phyloP scores from a whole-genome alignment of 768 basidiomycete genomes.

The Russula virescens region DNA sequence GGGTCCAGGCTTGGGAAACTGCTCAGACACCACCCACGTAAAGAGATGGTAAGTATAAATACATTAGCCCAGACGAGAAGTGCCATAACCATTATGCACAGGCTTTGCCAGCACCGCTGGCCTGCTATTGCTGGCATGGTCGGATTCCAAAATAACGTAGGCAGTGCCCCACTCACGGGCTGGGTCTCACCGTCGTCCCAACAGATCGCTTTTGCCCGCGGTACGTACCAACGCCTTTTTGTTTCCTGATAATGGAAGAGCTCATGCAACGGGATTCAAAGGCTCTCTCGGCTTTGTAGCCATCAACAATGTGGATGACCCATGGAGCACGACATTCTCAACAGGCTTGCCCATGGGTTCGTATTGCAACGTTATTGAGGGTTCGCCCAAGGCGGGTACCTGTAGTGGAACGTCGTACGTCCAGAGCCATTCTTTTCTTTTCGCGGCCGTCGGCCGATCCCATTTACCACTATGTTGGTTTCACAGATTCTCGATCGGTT shows the following conservation, averaged over 20 bases:
- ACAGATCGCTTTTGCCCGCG: too few species aligned
- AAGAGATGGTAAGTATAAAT: conserved; percentile 38
- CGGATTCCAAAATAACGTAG: conserved; percentile 57
- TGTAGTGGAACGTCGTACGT: conserved; percentile 49
- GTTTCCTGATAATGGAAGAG: not conserved
- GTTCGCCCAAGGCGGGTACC: conserved; percentile 34
- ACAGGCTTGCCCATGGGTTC: conserved; percentile 52
- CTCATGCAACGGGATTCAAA: conserved; percentile 28
- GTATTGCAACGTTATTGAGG: conserved; percentile 63
- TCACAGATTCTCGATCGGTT: conserved; percentile 22
- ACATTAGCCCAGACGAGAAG: not conserved
- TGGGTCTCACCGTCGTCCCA: conserved; percentile 43
- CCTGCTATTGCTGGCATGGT: conserved; percentile 52
- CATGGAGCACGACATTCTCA: conserved; percentile 51
- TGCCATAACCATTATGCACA: not conserved
- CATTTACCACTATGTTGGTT: too few species aligned
- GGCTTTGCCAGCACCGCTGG: conserved; percentile 62
- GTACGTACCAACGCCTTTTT: not conserved
- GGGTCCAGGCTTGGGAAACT: conserved; percentile 41
- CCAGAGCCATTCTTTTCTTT: too few species aligned
- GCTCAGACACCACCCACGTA: conserved; percentile 44
- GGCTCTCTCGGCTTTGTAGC: conserved; percentile 55
- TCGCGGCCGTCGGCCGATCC: too few species aligned
- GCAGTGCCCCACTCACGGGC: conserved; percentile 42
- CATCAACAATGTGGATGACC: conserved; percentile 57